Conservation (phyloP, 257 asterid species). For the Anisodus acutangulus region DNA sequence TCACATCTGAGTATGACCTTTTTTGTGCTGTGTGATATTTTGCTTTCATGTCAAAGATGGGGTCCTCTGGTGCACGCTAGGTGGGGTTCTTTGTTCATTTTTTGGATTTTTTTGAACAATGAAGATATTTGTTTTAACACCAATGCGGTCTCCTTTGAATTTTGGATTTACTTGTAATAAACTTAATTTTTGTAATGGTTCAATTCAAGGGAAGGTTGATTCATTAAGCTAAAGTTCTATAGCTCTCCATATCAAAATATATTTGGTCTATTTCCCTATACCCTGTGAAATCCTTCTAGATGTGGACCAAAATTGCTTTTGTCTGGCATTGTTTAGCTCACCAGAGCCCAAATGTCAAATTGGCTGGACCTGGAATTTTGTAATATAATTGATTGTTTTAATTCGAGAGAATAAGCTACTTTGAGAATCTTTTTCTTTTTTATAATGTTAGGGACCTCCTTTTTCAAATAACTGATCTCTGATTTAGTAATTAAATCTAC, state of each 20-base stretch:
- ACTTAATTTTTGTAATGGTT: not conserved
- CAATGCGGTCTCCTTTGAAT: not conserved
- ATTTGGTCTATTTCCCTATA: not conserved
- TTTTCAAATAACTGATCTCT: not conserved
- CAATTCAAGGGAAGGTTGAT: not conserved
- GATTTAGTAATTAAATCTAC: not conserved
- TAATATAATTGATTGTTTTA: not conserved
- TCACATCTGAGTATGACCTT: slow-evolving; percentile 12
- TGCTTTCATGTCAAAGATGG: not conserved
- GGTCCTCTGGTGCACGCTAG: not conserved
- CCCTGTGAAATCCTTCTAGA: not conserved
- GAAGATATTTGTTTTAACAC: not conserved
- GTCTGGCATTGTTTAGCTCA: no score
- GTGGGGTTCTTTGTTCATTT: not conserved
- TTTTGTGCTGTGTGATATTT: not conserved
- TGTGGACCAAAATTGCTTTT: no score
- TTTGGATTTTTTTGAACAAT: not conserved
- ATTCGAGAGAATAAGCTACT: not conserved
- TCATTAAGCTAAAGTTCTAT: not conserved
- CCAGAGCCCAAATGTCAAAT: not conserved
- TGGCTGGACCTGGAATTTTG: not conserved
- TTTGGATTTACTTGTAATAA: not conserved
- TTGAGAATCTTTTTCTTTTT: not conserved
- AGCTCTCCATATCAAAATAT: not conserved
- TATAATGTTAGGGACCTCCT: not conserved